Evolutionary conservation across 345 rosid genomes (phyloP).

Genomic region (Salix arbutifolia): DNA sequence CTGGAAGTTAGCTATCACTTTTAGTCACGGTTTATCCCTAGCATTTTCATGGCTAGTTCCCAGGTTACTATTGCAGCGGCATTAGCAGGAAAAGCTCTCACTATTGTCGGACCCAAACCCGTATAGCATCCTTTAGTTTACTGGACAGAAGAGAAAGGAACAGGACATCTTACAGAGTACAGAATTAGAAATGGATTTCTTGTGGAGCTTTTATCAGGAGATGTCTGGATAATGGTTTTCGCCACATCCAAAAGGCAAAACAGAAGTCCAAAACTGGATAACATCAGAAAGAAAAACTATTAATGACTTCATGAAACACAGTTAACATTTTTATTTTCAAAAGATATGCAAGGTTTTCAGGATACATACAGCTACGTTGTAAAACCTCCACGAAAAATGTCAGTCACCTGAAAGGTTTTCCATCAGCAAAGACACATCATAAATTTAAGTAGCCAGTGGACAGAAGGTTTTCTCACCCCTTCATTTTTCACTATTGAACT

Average conservation of each 20-base stretch:
- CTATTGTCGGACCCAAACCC: conserved; percentile 80
- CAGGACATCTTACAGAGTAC: conserved; percentile 47
- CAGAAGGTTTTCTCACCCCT: conserved; percentile 64
- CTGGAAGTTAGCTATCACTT: conserved; percentile 8
- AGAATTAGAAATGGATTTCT: conserved; percentile 70
- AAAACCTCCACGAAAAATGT: conserved; percentile 82
- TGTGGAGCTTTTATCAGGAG: conserved; percentile 49
- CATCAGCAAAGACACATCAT: conserved; percentile 25
- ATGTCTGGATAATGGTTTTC: conserved; percentile 86
- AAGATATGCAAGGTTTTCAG: conserved; percentile 9
- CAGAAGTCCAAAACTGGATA: conserved; percentile 70
- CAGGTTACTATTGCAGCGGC: conserved; percentile 94
- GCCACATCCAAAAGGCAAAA: conserved; percentile 85
- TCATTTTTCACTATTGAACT: conserved; percentile 52
- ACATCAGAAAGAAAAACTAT: conserved; percentile 6
- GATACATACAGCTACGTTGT: conserved; percentile 80
- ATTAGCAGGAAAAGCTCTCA: conserved; percentile 93
- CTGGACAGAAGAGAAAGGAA: not conserved
- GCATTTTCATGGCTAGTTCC: conserved; percentile 79
- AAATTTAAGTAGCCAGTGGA: not conserved
- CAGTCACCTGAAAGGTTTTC: conserved; percentile 62
- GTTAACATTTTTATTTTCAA: not conserved
- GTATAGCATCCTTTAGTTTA: conserved; percentile 66
- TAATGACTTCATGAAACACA: not conserved
- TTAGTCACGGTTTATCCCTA: conserved; percentile 56